phyloP scores from a whole-genome alignment of 495 filamentous ascomycete species.

The Cladorrhinum samala region DNA sequence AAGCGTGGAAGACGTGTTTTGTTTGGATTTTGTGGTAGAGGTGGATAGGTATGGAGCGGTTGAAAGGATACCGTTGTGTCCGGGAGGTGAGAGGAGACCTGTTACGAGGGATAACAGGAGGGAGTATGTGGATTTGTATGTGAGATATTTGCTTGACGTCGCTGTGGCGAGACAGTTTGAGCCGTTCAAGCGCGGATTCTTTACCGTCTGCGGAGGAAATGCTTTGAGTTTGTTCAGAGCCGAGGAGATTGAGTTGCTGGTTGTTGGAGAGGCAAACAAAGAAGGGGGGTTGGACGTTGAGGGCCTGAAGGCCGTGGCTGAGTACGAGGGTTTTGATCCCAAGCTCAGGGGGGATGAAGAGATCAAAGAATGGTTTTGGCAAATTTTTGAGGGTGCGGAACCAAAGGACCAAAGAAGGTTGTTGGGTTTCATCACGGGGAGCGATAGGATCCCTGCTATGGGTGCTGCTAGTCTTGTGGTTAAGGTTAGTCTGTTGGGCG shows the following conservation, averaged over 20 bases:
- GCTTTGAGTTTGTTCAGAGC: slow-evolving; percentile 86
- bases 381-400: slow-evolving; percentile 60
- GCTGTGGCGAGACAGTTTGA: slow-evolving; percentile 81
- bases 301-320: slow-evolving; percentile 68
- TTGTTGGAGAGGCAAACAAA: slow-evolving; percentile 42
- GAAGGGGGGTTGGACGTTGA: slow-evolving; percentile 76
- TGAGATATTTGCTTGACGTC: slow-evolving; percentile 73
- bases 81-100: slow-evolving; percentile 63
- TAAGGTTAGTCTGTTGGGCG: slow-evolving; percentile 65
- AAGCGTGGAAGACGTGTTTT: slow-evolving; percentile 58
- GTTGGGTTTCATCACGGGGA: slow-evolving; percentile 86
- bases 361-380: slow-evolving; percentile 84
- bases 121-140: slow-evolving; percentile 86
- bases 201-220: slow-evolving; percentile 86
- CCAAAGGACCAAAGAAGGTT: slow-evolving; percentile 69
- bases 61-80: slow-evolving; percentile 62
- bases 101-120: slow-evolving; percentile 81
- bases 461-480: slow-evolving; percentile 78
- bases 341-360: slow-evolving; percentile 22
- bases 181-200: slow-evolving; percentile 93
- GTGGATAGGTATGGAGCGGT: slow-evolving; percentile 71
- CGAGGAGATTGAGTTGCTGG: slow-evolving; percentile 86
- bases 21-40: slow-evolving; percentile 75
- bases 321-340: slow-evolving; percentile 71
- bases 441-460: slow-evolving; percentile 87